Base-by-base conservation (phyloP, 2,329 filamentous ascomycete species). In the Fusarium tricinctum region DNA sequence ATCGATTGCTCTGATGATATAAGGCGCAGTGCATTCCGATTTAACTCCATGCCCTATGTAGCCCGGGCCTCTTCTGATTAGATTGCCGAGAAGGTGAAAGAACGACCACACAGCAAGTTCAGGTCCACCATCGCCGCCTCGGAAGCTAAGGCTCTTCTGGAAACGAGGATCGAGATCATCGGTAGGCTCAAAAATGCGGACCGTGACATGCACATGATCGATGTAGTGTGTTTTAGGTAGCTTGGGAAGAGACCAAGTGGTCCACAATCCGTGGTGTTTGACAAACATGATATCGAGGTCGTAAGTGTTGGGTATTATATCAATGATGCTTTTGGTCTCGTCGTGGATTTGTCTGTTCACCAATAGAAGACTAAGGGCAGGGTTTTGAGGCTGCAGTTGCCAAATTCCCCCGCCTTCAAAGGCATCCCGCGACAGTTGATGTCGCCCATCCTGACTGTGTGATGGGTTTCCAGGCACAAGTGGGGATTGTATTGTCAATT, bases 241-340 rank as follows among this genome's bases (percentile, higher is more conserved):
- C 20, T 53, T 59, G 1, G 19, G 23, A 3, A 68, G 13, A 6
- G 39, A 12, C 55, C 51, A 69, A 1, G 65, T 66, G 0, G 51
- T 28, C 65, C 51, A 69, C 1, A 66, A 20, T 3, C 66, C 60
- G 8, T 30, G 23, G 10, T 47, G 13, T 6, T 66, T 66, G 0
- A 69, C 32, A 14, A 66, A 45, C 54, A 66, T 69, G 12, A 69
- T 35, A 12, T 69, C 60, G 14, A 69, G 50, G 4, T 69, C 32
- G 8, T 58, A 66, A 3, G n/a, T 9, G 0, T 48, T 47, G 2
- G 44, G 26, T 1, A 57, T 8, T 6, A 17, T 15, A 0, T 12
- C 2, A 3, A 52, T 3, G 2, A 69, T 15, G 17, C 51, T 7
- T 13, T 44, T 12, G 1, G 51, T 28, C 13, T 58, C 48, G 1